Base-by-base conservation (phyloP, 1,284 basidiomycete species). In the Meira nashicola region DNA sequence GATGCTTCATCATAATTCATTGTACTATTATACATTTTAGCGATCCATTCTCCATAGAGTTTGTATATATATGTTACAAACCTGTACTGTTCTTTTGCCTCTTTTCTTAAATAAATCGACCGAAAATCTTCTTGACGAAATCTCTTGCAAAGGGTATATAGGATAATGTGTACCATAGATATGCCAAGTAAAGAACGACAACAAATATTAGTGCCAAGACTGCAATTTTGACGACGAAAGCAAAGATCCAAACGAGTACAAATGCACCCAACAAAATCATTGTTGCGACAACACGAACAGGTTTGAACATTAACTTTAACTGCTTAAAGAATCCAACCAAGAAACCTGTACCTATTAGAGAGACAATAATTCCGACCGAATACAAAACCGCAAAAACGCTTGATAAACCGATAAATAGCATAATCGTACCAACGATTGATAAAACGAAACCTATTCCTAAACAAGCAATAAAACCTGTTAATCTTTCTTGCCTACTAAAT, bases 381-480 rank as follows among this genome's bases (percentile, higher is more conserved):
- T 92, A 96, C 44, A 96, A 82, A 12, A 89, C 88, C 38, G 89
- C 89, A 76, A 96, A 96, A 56, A 84, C 82, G n/a, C 82, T 79
- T 43, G 89, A 73, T 54, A 84, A 82, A 0, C 87, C 89, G 6
- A 90, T 68, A 76, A 92, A 85, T 51, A 96, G 81, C 56, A 94
- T 79, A 62, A 92, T 84, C 49, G 86, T 84, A 25, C 89, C 92
- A 38, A 96, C 80, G 19, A 95, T 73, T 72, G 89, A 92, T 61
- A 94, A 80, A 28, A 67, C 71, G 38, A 75, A 72, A 7, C 73
- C 73, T 14, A 60, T 62, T 33, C 83, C 81, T 50, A 88, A 82
- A 76, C 73, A 74, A 21, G 64, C 67, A 12, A 57, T 65, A 33
- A 74, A 74, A 1, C 73, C 73, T 12, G 71, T 73, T 37, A 74